These are phyloP conservation scores for Citrus unshiu DNA, from an alignment of 345 rosid species.

Conservation along the genomic window DNA sequence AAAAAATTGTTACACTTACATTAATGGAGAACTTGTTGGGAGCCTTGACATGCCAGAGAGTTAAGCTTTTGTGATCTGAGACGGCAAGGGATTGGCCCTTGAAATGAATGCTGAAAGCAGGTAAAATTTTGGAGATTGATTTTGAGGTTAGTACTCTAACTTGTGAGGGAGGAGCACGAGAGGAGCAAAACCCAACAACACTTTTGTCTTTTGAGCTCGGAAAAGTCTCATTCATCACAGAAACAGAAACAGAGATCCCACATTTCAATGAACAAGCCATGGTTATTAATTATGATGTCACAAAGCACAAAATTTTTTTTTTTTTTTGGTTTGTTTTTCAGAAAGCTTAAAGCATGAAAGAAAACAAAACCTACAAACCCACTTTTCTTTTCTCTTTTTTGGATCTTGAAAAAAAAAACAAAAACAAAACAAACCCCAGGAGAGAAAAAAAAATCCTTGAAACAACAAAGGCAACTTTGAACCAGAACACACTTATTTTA, in stretches of 20 bases:
- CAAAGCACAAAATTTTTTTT: not conserved
- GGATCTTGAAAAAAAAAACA: not conserved
- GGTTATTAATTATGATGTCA: not conserved
- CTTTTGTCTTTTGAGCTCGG: constrained; percentile 14
- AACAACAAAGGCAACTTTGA: not conserved
- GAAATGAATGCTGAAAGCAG: constrained; percentile 30
- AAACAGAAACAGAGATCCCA: constrained; percentile 12
- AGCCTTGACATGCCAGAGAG: constrained; percentile 26
- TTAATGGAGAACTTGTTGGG: constrained; percentile 25
- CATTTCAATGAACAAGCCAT: constrained; percentile 35
- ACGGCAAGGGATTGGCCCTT: constrained; percentile 30
- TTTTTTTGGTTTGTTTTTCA: no score
- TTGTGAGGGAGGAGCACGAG: constrained; percentile 17
- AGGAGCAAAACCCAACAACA: constrained; percentile 20
- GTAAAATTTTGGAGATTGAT: constrained; percentile 26
- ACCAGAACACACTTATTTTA: constrained; percentile 11
- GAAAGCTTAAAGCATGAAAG: not conserved
- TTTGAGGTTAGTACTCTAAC: constrained; percentile 21
- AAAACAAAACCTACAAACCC: not conserved
- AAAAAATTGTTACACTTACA: constrained; percentile 27
- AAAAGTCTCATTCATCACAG: constrained; percentile 21
- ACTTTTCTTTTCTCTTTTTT: not conserved
- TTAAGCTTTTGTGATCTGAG: constrained; percentile 26
- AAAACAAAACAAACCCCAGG: not conserved
- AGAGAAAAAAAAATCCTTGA: no score